phyloP scores from a whole-genome alignment of 2,329 filamentous ascomycete genomes.

The Colletotrichum sp. region DNA sequence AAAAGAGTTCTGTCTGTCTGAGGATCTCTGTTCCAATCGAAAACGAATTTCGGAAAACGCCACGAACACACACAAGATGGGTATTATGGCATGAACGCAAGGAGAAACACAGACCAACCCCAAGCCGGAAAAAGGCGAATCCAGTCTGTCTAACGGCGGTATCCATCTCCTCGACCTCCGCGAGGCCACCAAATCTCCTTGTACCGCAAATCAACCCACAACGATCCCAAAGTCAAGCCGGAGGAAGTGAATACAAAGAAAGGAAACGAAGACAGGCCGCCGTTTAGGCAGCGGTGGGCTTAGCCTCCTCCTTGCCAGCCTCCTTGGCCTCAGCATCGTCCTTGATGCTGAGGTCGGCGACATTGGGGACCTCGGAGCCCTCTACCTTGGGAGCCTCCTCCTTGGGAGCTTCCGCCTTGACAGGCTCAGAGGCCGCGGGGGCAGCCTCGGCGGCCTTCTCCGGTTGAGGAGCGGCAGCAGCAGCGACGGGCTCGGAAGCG shows the following conservation, averaged over 20 bases:
- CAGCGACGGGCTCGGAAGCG: neutral
- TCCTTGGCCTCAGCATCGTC: slow-evolving; percentile 6
- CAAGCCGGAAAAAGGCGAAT: neutral
- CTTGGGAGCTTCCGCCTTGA: neutral
- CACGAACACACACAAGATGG: slow-evolving; percentile 15
- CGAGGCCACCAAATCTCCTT: neutral
- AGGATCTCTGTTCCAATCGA: neutral
- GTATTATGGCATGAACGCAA: slow-evolving; percentile 21
- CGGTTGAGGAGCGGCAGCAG: neutral
- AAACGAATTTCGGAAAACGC: slow-evolving; percentile 1
- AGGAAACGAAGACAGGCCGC: neutral
- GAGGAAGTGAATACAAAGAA: neutral
- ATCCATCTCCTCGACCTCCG: neutral
- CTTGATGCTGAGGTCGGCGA: slow-evolving; percentile 13
- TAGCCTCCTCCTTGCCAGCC: slow-evolving; percentile 3
- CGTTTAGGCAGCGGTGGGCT: neutral
- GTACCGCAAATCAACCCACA: neutral
- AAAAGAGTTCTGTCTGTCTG: neutral
- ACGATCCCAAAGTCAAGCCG: neutral
- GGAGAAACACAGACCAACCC: neutral
- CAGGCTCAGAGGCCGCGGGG: neutral
- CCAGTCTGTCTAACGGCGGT: neutral
- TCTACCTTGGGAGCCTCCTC: slow-evolving; percentile 17
- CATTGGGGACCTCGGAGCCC: neutral
- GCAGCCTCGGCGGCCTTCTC: neutral